phyloP scores from a whole-genome alignment of 768 basidiomycete species.

The Cystofilobasidium macerans region DNA sequence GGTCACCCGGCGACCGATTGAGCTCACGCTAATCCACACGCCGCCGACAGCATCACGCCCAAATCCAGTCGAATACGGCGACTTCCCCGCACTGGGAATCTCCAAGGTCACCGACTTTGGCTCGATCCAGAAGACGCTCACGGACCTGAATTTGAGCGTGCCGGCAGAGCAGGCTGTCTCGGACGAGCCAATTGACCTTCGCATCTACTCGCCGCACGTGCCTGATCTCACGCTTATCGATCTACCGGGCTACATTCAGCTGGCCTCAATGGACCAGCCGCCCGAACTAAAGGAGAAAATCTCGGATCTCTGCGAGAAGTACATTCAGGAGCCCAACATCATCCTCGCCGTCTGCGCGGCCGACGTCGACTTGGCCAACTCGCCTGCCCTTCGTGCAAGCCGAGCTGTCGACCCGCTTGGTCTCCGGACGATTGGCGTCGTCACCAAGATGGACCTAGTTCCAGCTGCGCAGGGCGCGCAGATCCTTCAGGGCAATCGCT shows the following conservation, averaged over 20 bases:
- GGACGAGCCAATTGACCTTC: slow-evolving; percentile 87
- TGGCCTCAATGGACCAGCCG: slow-evolving; percentile 88
- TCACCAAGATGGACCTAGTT: slow-evolving; percentile 99
- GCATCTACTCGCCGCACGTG: slow-evolving; percentile 89
- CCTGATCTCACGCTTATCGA: slow-evolving; percentile 97
- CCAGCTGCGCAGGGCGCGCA: slow-evolving; percentile 66
- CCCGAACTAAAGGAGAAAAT: slow-evolving; percentile 91
- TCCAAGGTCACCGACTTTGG: slow-evolving; percentile 83
- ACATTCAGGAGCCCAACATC: slow-evolving; percentile 99
- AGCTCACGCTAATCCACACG: slow-evolving; percentile 90
- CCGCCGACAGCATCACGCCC: slow-evolving; percentile 51
- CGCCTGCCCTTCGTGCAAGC: slow-evolving; percentile 85
- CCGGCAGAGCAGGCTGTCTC: slow-evolving; percentile 83
- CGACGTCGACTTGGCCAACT: slow-evolving; percentile 96
- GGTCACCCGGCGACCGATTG: slow-evolving; percentile 97
- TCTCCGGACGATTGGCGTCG: slow-evolving; percentile 86
- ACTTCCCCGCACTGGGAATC: slow-evolving; percentile 80
- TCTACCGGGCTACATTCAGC: slow-evolving; percentile 92
- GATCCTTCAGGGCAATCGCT: slow-evolving; percentile 78
- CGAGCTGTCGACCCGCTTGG: slow-evolving; percentile 90
- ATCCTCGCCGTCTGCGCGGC: slow-evolving; percentile 97
- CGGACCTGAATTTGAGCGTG: slow-evolving; percentile 89
- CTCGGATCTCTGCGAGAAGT: slow-evolving; percentile 74
- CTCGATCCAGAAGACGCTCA: slow-evolving; percentile 82
- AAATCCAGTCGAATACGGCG: slow-evolving; percentile 65